A percentile compares a stretch with the other conserved stretches of the same genome.
phyloP scores from a whole-genome alignment of 257 asterid species.

The Scutellaria barbata region DNA sequence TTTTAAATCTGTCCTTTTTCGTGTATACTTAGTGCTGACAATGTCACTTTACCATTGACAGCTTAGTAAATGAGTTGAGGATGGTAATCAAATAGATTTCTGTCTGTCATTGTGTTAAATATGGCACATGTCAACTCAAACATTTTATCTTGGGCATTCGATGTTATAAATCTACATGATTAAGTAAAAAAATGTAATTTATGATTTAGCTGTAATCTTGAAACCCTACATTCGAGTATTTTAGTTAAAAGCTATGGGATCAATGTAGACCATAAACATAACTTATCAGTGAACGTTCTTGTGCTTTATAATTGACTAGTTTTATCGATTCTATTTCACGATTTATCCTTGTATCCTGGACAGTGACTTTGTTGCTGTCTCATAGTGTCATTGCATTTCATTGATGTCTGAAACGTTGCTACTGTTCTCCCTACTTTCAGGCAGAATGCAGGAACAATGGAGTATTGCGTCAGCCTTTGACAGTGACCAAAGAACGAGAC shows the following conservation, averaged over 20 bases:
- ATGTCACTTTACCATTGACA: conserved; percentile 1
- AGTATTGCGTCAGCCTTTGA: conserved; percentile 58
- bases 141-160: conserved; percentile 7
- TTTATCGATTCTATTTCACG: conserved; percentile 6
- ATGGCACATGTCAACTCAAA: neutral
- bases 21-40: neutral
- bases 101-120: conserved; percentile 11
- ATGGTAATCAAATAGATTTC: neutral
- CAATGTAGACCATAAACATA: neutral
- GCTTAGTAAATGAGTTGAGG: neutral
- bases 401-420: conserved; percentile 27
- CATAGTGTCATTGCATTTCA: conserved; percentile 22
- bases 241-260: conserved; percentile 3
- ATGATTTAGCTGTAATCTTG: conserved; percentile 20
- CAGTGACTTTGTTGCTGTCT: conserved; percentile 23
- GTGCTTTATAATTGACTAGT: conserved; percentile 15
- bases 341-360: conserved; percentile 13
- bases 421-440: conserved; percentile 48
- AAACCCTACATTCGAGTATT: conserved; percentile 13
- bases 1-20: neutral
- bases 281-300: conserved; percentile 10
- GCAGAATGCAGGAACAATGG: conserved; percentile 74
- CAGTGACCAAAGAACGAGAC: conserved; percentile 70
- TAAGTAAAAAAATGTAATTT: neutral
- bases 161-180: conserved; percentile 6